Percentiles rank a stretch among this genome's conserved stretches.
These are phyloP conservation scores for Exsudoporus floridanus DNA, from an alignment of 1,284 basidiomycete species.

Conservation along the genomic window DNA sequence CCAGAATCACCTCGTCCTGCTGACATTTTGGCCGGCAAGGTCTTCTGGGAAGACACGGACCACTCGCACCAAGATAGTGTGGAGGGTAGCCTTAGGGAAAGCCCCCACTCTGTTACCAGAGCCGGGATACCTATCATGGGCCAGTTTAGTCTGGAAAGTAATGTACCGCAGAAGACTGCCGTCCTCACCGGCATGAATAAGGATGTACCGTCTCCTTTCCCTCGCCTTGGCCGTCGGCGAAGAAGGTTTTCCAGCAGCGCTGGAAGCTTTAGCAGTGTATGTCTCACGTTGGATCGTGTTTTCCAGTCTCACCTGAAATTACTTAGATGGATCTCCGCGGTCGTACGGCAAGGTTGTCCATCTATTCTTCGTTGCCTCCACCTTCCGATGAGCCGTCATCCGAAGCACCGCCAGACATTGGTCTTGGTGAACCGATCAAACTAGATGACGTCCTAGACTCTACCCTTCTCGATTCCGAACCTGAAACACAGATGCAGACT, in stretches of 20 bases:
- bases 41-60: conserved; percentile 49
- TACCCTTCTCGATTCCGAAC: conserved; percentile 61
- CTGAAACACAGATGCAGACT: conserved; percentile 34
- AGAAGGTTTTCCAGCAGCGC: conserved; percentile 35
- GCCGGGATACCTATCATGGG: conserved; percentile 53
- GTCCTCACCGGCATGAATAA: conserved; percentile 59
- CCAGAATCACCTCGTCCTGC: conserved; percentile 53
- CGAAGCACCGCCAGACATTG: conserved; percentile 35
- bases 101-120: conserved; percentile 24
- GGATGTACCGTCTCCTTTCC: conserved; percentile 67
- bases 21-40: conserved; percentile 62
- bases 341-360: conserved; percentile 37
- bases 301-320: conserved; percentile 8
- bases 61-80: conserved; percentile 38
- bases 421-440: conserved; percentile 55
- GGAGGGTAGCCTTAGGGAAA: conserved; percentile 28
- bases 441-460: conserved; percentile 81
- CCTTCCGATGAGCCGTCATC: conserved; percentile 39
- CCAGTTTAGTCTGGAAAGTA: conserved; percentile 44
- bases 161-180: conserved; percentile 41
- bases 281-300: conserved; percentile 3
- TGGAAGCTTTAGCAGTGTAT: conserved; percentile 39
- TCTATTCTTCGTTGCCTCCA: conserved; percentile 29
- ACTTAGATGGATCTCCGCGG: conserved; percentile 37
- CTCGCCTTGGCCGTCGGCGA: conserved; percentile 43